A percentile compares a stretch with the other conserved stretches of the same genome.
Evolutionary conservation across 2,329 filamentous ascomycete genomes (phyloP).

Genomic region (Xylaria hypoxylon): DNA sequence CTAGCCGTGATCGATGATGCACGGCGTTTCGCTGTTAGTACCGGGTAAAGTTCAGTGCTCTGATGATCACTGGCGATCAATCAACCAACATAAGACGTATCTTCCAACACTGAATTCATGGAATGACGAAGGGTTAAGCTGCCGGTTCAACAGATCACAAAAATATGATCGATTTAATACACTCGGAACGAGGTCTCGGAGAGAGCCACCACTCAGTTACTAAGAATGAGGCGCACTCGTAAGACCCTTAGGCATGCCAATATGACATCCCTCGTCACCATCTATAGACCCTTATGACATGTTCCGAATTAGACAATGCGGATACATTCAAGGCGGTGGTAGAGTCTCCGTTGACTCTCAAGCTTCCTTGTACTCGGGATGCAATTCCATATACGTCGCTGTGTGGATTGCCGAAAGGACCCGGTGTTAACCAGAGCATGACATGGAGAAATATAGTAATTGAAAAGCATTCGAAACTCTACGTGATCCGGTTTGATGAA

Average conservation of each 20-base stretch:
- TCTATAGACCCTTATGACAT: background rate
- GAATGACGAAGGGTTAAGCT: background rate
- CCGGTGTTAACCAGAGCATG: background rate
- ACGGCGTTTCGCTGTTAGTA: background rate
- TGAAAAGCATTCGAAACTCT: slow-evolving; percentile 5
- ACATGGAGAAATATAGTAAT: slow-evolving; percentile 1
- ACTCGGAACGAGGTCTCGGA: background rate
- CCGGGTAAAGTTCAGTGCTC: slow-evolving; percentile 4
- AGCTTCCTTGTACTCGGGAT: background rate
- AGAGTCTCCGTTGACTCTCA: background rate
- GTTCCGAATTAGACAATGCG: background rate
- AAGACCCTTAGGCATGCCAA: background rate
- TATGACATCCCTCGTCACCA: background rate
- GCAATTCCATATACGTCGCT: background rate
- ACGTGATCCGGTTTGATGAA: background rate
- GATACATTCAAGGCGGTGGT: background rate
- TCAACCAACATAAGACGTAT: background rate
- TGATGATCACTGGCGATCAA: background rate
- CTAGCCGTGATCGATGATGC: background rate
- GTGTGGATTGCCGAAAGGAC: background rate
- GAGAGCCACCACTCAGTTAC: background rate
- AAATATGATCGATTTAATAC: background rate
- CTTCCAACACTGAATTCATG: background rate
- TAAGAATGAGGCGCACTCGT: background rate
- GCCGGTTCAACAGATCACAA: background rate